Evolutionary conservation across 1,284 basidiomycete genomes (phyloP), one percentile per base, ranked within the genome.

Genomic region (Rhodotorula sp.): DNA sequence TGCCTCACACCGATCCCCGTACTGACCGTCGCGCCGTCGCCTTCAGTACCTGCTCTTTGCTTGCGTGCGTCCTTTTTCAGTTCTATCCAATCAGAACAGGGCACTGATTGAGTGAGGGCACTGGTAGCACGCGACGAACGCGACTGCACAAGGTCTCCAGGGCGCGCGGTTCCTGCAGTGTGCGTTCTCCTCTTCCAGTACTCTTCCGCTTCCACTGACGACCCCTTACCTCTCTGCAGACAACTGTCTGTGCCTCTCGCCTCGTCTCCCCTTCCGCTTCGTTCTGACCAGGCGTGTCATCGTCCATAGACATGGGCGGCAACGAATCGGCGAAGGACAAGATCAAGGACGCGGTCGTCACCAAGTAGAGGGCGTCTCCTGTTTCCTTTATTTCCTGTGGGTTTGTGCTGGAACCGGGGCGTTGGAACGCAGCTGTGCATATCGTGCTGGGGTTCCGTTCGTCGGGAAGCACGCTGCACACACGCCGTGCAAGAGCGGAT

Each of bases 161-260:
- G 90, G 89, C n/a, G 84, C 82, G 22, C 89, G 94, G 53, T 97
- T 94, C 81, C 79, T 91, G 71, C 91, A 94, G 78, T 97, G 76
- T 75, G 34, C 59, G 76, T 66, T 10, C 29, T 46, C 54, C 32
- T 1, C 19, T 22, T n/a, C 22, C 48, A 19, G 3, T 44, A 27
- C 1, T 1, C 29, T 27, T 8, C 0, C 37, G 17, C 0, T 6
- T 27, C 25, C 7, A n/a, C 59, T 32, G 29, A 48, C 44, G 13
- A 3, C 1, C 21, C n/a, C 27, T 21, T 9, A 13, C 37, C 4
- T 48, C 13, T 3, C 32, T 21, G 36, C 69, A 71, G 69, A 74
- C 64, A 70, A 74, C 58, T 74, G 72, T 64, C 19, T 21, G 71
- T 57, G 22, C 19, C 41, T 10, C 27, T 25, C 21, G 12, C 19